These are phyloP conservation scores for Thielaviopsis euricoi DNA, from an alignment of 2,329 filamentous ascomycete species.

Conservation along the genomic window DNA sequence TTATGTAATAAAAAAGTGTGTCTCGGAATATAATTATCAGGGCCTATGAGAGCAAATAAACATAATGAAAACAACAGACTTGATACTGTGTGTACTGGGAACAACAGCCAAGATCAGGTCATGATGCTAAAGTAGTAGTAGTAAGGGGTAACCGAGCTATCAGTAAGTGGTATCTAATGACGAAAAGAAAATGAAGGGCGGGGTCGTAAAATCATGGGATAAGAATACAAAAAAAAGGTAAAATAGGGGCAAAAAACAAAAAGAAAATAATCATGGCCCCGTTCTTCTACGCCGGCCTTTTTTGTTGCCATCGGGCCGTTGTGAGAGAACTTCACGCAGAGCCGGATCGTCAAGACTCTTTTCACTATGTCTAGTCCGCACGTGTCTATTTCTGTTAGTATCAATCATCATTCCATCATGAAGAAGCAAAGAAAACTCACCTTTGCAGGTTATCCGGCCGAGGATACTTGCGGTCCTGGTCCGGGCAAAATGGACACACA, in stretches of 20 bases:
- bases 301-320: slow-evolving; percentile 68
- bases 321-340: slow-evolving; percentile 68
- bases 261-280: slow-evolving; percentile 18
- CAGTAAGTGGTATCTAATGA: neutral
- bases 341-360: slow-evolving; percentile 74
- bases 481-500: slow-evolving; percentile 88
- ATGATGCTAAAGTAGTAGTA: neutral
- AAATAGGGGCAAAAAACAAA: neutral
- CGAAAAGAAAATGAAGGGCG: neutral
- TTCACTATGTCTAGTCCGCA: slow-evolving; percentile 79
- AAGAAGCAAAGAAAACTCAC: slow-evolving; percentile 30
- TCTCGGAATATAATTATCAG: neutral
- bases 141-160: neutral
- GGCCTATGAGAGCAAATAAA: neutral
- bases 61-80: neutral
- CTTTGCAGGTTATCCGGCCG: slow-evolving; percentile 90
- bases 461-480: slow-evolving; percentile 86
- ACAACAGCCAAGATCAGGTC: neutral
- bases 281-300: slow-evolving; percentile 61
- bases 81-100: neutral
- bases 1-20: neutral
- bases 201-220: neutral
- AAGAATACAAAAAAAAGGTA: neutral
- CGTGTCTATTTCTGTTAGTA: slow-evolving; percentile 45
- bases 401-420: neutral